Evolutionary conservation across 73 alveolate genomes (phyloP).

Genomic region (Uronychia setigera): DNA sequence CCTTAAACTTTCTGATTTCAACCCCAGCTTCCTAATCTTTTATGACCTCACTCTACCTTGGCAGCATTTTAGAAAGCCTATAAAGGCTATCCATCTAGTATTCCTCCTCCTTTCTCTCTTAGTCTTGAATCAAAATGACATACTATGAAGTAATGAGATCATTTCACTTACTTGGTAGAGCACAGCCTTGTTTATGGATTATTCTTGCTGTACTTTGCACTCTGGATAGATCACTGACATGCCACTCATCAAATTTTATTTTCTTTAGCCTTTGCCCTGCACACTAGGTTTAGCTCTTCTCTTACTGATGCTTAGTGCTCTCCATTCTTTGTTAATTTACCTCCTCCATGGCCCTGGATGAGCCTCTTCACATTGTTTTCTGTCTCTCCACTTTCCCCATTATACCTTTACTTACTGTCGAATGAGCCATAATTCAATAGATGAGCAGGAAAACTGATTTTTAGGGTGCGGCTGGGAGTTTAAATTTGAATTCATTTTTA

Average conservation of each 20-base stretch:
- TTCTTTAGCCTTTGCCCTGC: slow-evolving; percentile 14
- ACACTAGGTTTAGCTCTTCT: too few species aligned
- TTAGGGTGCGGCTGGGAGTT: too few species aligned
- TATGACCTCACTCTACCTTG: slow-evolving; percentile 2
- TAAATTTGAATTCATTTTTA: too few species aligned
- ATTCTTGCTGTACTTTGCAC: slow-evolving; percentile 46
- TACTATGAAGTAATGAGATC: too few species aligned
- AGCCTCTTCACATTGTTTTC: slow-evolving; percentile 21
- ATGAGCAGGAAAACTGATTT: too few species aligned
- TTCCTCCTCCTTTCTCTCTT: slow-evolving; percentile 76
- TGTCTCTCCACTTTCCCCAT: slow-evolving; percentile 47
- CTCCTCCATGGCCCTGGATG: slow-evolving; percentile 51
- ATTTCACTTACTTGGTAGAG: too few species aligned
- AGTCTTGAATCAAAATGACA: slow-evolving; percentile 27
- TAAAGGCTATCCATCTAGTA: slow-evolving; percentile 69
- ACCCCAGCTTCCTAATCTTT: slow-evolving; percentile 15
- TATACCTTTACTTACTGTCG: too few species aligned
- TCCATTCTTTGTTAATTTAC: slow-evolving; percentile 28
- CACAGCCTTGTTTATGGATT: too few species aligned
- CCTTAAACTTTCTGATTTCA: slow-evolving; percentile 54
- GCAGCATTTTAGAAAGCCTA: slow-evolving; percentile 45
- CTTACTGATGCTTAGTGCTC: slow-evolving; percentile 25
- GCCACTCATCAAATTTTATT: slow-evolving; percentile 49
- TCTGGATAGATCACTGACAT: slow-evolving; percentile 64
- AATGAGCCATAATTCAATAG: slow-evolving; percentile 14